Evolutionary conservation across 495 filamentous ascomycete species (phyloP), one percentile per base, ranked within the genome.

Genomic region (Hypoxylon cercidicola): DNA sequence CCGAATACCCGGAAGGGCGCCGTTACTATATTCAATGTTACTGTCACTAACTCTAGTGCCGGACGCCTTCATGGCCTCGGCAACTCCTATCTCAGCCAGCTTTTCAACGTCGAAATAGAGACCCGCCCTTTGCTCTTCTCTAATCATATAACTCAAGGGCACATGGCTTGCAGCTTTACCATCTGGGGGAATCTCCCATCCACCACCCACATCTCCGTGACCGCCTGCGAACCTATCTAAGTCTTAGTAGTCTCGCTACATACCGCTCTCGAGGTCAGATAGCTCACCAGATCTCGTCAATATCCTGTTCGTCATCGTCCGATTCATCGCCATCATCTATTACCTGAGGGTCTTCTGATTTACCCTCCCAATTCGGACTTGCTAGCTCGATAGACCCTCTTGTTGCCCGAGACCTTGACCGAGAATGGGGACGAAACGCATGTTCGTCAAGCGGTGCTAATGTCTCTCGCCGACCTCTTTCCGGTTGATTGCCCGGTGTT

Each of bases 121-220:
- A 0, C 91, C 91, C 3, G 91, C 91, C 18, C 79, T 84, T 53
- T 88, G 84, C 3, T 91, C 90, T 75, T 94, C 91, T 50, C 88
- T 82, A 2, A 94, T 86, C 90, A 96, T 96, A 87, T 91, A 96
- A 3, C 90, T 84, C 2, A 95, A 78, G 1, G 92, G 91, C 7
- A 87, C 82, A 68, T 96, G 90, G 56, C 87, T 90, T 11, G 93
- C 80, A 1, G 89, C 75, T 43, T 82, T 78, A 70, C 88, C 84
- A 0, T 81, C 87, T 0, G 76, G 68, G 0, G 77, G 62, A 4
- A 89, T 75, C 53, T 87, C 86, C 92, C 92, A 96, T 1, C 92
- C 92, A 19, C 93, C 92, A 13, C 92, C 92, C 25, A 96, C 87
- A 63, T 96, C 92, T 9, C 85, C 91, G 68, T 96, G 92, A 32